Conservation (phyloP, 2,329 filamentous ascomycete species). For the Proliferodiscus dingleyae region DNA sequence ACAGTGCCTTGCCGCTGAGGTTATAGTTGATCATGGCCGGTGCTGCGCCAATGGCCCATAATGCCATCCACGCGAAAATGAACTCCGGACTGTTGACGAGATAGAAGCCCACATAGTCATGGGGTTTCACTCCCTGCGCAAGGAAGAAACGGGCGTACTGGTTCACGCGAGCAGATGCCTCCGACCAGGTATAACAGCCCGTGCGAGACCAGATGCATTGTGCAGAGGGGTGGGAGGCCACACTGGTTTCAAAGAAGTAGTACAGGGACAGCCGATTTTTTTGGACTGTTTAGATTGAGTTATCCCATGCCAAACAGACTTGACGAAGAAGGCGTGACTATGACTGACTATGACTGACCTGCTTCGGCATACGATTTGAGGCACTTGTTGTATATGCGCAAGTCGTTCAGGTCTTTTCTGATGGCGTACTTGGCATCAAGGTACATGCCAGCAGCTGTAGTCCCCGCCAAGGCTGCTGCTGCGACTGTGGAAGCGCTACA, state of each 20-base stretch:
- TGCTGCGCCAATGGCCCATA: slow-evolving; percentile 61
- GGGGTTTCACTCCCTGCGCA: slow-evolving; percentile 50
- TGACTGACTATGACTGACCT: slow-evolving; percentile 35
- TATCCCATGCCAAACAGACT: neutral
- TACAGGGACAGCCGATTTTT: slow-evolving; percentile 55
- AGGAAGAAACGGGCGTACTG: slow-evolving; percentile 61
- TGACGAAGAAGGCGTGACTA: neutral
- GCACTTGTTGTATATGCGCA: slow-evolving; percentile 40
- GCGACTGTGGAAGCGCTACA: slow-evolving; percentile 11
- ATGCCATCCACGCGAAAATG: slow-evolving; percentile 58
- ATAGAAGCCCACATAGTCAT: slow-evolving; percentile 61
- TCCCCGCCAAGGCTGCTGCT: slow-evolving; percentile 28
- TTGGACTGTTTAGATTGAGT: slow-evolving; percentile 34
- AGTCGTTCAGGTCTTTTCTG: slow-evolving; percentile 50
- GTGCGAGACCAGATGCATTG: slow-evolving; percentile 64
- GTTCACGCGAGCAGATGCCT: slow-evolving; percentile 50
- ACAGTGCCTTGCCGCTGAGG: slow-evolving; percentile 55
- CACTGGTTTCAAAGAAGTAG: slow-evolving; percentile 59
- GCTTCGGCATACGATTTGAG: slow-evolving; percentile 44
- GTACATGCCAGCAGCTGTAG: slow-evolving; percentile 49
- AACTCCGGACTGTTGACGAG: slow-evolving; percentile 66
- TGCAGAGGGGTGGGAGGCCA: slow-evolving; percentile 45
- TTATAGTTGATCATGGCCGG: slow-evolving; percentile 71
- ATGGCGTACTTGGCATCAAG: slow-evolving; percentile 67
- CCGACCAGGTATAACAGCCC: slow-evolving; percentile 53